phyloP scores from a whole-genome alignment of 1,284 basidiomycete species.

The Tilletia walkeri region DNA sequence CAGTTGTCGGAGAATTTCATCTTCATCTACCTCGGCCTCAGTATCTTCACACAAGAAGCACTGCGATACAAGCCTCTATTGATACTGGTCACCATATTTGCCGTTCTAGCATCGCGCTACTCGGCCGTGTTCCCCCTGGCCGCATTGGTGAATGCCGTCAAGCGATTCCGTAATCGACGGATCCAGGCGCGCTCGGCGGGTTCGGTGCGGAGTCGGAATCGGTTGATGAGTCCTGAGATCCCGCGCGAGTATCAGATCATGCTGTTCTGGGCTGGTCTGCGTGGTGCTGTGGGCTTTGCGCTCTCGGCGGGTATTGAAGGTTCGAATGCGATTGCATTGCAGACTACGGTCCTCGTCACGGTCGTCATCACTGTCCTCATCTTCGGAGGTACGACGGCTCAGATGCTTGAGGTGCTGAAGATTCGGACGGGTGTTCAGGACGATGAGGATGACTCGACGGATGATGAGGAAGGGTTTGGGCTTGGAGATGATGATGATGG shows the following conservation, averaged over 20 bases:
- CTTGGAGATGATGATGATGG: conserved; percentile 2
- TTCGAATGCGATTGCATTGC: conserved; percentile 80
- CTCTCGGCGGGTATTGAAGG: conserved; percentile 93
- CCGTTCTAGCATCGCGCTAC: conserved; percentile 91
- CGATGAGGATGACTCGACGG: conserved; percentile 80
- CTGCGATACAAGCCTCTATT: conserved; percentile 92
- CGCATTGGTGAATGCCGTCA: conserved; percentile 83
- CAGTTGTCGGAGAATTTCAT: conserved; percentile 98
- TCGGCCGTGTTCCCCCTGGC: conserved; percentile 96
- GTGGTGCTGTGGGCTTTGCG: conserved; percentile 95
- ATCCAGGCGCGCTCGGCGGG: conserved; percentile 1
- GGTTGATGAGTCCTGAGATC: conserved; percentile 36
- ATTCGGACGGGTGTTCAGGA: conserved; percentile 81
- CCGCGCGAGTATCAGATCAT: conserved; percentile 54
- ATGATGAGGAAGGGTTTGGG: conserved; percentile 66
- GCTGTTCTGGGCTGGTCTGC: conserved; percentile 97
- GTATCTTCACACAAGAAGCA: conserved; percentile 85
- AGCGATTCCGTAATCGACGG: conserved; percentile 75
- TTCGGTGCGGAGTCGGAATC: conserved; percentile 10
- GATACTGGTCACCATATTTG: conserved; percentile 66
- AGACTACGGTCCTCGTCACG: conserved; percentile 90
- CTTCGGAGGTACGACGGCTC: conserved; percentile 91
- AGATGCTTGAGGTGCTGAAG: conserved; percentile 96
- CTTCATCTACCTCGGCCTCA: conserved; percentile 97
- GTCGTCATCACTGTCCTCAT: conserved; percentile 92